Base-by-base conservation (phyloP, 2,329 filamentous ascomycete species). In the Ilyonectria mors-panacis region DNA sequence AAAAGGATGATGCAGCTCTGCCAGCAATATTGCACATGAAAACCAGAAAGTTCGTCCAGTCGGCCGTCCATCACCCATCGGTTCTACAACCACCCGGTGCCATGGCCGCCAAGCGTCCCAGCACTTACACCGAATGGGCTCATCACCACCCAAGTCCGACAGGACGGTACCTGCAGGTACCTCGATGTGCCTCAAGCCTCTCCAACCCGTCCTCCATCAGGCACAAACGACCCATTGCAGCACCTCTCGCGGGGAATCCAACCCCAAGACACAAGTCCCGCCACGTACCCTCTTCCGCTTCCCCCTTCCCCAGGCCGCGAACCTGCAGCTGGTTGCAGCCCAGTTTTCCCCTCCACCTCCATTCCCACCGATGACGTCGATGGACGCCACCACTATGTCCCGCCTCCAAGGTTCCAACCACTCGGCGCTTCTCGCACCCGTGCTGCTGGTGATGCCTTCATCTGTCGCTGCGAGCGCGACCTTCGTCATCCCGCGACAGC, bases 101-200 rank as follows among this genome's bases (percentile, higher is more conserved):
- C 39, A 15, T 15, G n/a, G 33, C 30, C 50, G 26, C 30, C 54
- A 19, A 23, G 23, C 28, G 44, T 19, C 64, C 47, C 53, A 37
- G 42, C 66, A 72, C 72, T 73, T 71, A 73, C 67, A 70, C 69
- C 47, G 47, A 63, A 68, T 63, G 35, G 65, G 58, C 35, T 42
- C 35, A 48, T 37, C 12, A 10, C 3, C 33, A 23, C 30, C 26
- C 26, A 10, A 44, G 23, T 19, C n/a, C n/a, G 26, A 30, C 21
- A 35, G 45, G n/a, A 33, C 19, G 33, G 57, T 65, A 65, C 63
- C 57, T 65, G 57, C 57, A 65, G 53, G 44, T 69, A 60, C 56
- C 42, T n/a, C 2, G 8, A 30, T 42, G n/a, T 35, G 44, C 54
- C 4, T 13, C 19, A 19, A 19, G 28, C 39, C 13, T 48, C 37